Base-by-base conservation (phyloP, 75 land plant species). In the Cryptomeria japonica region DNA sequence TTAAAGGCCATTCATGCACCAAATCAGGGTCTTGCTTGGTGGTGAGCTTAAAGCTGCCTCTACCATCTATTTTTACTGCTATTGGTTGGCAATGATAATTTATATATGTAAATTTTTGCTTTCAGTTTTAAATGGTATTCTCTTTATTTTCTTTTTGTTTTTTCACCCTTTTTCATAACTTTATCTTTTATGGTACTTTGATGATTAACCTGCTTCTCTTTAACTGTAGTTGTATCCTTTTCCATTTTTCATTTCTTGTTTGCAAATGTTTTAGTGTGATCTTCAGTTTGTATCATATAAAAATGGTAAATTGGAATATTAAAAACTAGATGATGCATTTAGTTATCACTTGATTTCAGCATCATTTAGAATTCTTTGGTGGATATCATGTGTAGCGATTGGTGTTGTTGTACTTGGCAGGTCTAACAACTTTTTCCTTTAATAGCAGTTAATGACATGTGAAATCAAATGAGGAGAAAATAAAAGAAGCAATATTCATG, bases 401-500 rank as follows among this genome's bases (percentile, higher is more conserved):
- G n/a, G n/a, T n/a, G 32, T 42, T 36, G 28, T 58, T 85, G 10
- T 31, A 15, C 76, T n/a, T 58, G 37, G 3, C 72, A 58, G 51
- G 1, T n/a, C n/a, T 58, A 18, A 85, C 28, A 47, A 22, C 11
- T 34, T 56, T 51, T 19, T 39, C 38, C 36, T 53, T 34, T 58
- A 3, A 38, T 55, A 22, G 55, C 73, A 55, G 76, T 34, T 36
- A 37, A 34, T 85, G 86, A 86, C 31, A 36, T 28, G 19, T 19
- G n/a, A 58, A 51, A 88, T 87, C 85, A 41, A 64, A 42, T 15
- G 94, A 93, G 36, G 89, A 87, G 73, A 83, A 89, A 79, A 75
- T 46, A 34, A 37, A 90, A 42, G 83, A 86, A 12, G 89, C 87
- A 22, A 88, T 83, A 36, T 95, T 95, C 86, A 85, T 92, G 76